A percentile compares a stretch with the other conserved stretches of the same genome.
Evolutionary conservation across 805 yeast genomes (phyloP).

Genomic region (Starmerella gropengiesseri): DNA sequence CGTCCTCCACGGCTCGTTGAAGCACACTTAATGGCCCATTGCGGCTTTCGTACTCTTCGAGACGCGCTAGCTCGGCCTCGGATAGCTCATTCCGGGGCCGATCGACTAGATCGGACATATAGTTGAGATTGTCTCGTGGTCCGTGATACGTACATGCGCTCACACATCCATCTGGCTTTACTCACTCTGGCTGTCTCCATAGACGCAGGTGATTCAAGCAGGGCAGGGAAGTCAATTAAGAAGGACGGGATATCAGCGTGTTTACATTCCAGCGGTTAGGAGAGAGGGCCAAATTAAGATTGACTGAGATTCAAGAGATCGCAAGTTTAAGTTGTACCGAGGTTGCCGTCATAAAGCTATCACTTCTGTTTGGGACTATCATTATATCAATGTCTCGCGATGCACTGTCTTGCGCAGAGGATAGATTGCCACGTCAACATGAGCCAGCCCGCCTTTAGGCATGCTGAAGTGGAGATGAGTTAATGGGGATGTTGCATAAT

Average conservation of each 20-base stretch:
- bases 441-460: conserved; percentile 6
- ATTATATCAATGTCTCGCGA: conserved; percentile 9
- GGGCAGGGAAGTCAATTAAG: no score
- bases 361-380: neutral
- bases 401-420: conserved; percentile 14
- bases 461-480: conserved; percentile 4
- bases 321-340: no score
- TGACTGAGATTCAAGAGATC: no score
- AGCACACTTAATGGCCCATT: conserved; percentile 86
- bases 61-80: conserved; percentile 61
- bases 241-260: no score
- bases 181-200: no score
- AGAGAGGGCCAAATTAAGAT: no score
- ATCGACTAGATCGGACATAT: conserved; percentile 43
- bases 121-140: neutral
- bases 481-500: conserved; percentile 13
- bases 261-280: no score
- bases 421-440: neutral
- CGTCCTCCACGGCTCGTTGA: conserved; percentile 67
- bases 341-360: no score
- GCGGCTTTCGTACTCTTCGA: conserved; percentile 81
- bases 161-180: no score
- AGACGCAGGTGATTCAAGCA: neutral
- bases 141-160: conserved; percentile 1
- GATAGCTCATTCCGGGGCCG: conserved; percentile 72